A percentile compares a stretch with the other conserved stretches of the same genome.
phyloP scores from a whole-genome alignment of 495 filamentous ascomycete genomes.

The Penicillium coprophilum region DNA sequence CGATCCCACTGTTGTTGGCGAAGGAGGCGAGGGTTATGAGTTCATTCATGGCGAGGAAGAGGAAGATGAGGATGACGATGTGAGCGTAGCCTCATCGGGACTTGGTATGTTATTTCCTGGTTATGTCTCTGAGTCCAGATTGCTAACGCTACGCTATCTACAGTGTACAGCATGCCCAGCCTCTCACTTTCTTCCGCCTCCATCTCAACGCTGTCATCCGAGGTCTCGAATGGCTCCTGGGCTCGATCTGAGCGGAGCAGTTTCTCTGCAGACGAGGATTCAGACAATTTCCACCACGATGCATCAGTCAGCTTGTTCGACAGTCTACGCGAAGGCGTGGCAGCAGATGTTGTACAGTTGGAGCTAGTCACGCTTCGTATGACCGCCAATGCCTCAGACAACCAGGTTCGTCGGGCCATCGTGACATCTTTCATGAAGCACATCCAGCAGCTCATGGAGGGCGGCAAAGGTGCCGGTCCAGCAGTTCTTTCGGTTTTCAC shows the following conservation, averaged over 20 bases:
- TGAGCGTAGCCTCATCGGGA: conserved; percentile 51
- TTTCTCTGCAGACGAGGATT: conserved; percentile 58
- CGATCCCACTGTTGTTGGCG: conserved; percentile 51
- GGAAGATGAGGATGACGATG: conserved; percentile 43
- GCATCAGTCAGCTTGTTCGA: conserved; percentile 82
- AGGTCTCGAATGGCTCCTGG: conserved; percentile 46
- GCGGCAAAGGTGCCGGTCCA: conserved; percentile 57
- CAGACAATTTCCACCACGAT: conserved; percentile 80
- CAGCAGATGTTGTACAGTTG: conserved; percentile 81
- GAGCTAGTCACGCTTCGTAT: conserved; percentile 90
- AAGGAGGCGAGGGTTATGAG: conserved; percentile 46
- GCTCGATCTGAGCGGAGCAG: conserved; percentile 54
- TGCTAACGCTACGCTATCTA: conserved; percentile 12
- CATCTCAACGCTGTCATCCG: conserved; percentile 68
- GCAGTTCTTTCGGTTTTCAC: conserved; percentile 63
- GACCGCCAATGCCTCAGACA: conserved; percentile 82
- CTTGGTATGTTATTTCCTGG: conserved; percentile 40
- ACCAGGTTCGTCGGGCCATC: conserved; percentile 81
- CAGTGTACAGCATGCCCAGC: conserved; percentile 68
- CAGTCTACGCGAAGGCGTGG: conserved; percentile 67
- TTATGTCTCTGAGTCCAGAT: conserved; percentile 23
- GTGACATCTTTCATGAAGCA: conserved; percentile 81
- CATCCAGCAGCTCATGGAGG: conserved; percentile 68
- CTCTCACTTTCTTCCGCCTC: conserved; percentile 74
- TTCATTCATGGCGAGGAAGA: conserved; percentile 51